Evolutionary conservation across 2,329 filamentous ascomycete genomes (phyloP).

Genomic region (Beauveria sp.): DNA sequence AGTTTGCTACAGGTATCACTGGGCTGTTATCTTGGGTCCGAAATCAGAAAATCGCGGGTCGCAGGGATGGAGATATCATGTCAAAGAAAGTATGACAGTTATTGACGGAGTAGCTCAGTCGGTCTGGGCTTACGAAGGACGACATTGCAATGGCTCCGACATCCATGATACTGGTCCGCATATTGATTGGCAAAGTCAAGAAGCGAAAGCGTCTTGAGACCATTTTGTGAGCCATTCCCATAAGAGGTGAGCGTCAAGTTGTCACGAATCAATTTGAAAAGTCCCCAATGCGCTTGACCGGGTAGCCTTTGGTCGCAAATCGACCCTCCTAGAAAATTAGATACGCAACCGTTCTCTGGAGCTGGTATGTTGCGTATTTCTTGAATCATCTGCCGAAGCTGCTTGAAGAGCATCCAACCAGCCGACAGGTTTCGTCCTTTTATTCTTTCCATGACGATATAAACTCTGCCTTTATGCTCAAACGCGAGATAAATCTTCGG

Average conservation of each 20-base stretch:
- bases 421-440: not conserved
- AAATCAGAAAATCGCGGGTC: not conserved
- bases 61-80: no score
- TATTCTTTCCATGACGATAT: not conserved
- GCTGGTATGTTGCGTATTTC: not conserved
- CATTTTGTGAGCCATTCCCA: no score
- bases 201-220: no score
- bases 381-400: not conserved
- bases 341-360: not conserved
- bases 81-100: no score
- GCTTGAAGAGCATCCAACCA: not conserved
- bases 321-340: not conserved
- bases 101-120: no score
- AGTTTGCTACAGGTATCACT: not conserved
- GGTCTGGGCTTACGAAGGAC: no score
- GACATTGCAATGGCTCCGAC: no score
- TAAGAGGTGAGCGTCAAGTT: no score
- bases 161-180: no score
- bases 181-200: no score
- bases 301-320: not conserved
- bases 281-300: not conserved
- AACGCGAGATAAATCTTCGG: not conserved
- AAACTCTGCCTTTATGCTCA: not conserved
- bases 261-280: not conserved
- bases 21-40: not conserved